phyloP scores from a whole-genome alignment of 2,329 filamentous ascomycete species.

The Tolypocladium endophyticum region DNA sequence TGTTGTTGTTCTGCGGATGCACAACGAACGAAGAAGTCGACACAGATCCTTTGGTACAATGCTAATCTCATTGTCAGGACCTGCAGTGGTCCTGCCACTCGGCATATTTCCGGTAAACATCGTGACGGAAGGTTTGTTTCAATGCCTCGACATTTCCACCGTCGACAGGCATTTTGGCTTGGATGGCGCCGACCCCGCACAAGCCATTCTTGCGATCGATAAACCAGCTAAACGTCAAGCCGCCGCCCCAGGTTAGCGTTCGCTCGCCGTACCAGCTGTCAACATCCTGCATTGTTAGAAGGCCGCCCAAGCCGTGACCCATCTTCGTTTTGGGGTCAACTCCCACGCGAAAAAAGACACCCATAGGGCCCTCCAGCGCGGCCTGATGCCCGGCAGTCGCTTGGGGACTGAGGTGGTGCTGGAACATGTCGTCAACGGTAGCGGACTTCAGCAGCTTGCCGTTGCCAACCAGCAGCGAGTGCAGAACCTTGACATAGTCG shows the following conservation, averaged over 20 bases:
- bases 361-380: constrained; percentile 18
- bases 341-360: constrained; percentile 25
- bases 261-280: constrained; percentile 31
- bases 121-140: constrained; percentile 30
- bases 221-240: constrained; percentile 35
- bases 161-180: constrained; percentile 24
- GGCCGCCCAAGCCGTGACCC: constrained; percentile 29
- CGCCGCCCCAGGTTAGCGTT: constrained; percentile 36
- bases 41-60: no score
- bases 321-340: constrained; percentile 17
- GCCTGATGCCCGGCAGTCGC: constrained; percentile 14
- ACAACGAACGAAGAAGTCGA: no score
- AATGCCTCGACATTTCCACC: constrained; percentile 12
- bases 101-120: constrained; percentile 26
- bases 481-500: constrained; percentile 28
- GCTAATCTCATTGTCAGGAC: not conserved
- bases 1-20: no score
- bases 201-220: constrained; percentile 35
- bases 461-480: constrained; percentile 37
- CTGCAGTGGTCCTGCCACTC: not conserved
- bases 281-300: constrained; percentile 27
- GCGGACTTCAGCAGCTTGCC: constrained; percentile 30
- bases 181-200: constrained; percentile 29
- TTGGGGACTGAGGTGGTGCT: constrained; percentile 29
- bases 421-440: constrained; percentile 34